phyloP scores from a whole-genome alignment of 352 stramenopile species.

The Pythium biforme region DNA sequence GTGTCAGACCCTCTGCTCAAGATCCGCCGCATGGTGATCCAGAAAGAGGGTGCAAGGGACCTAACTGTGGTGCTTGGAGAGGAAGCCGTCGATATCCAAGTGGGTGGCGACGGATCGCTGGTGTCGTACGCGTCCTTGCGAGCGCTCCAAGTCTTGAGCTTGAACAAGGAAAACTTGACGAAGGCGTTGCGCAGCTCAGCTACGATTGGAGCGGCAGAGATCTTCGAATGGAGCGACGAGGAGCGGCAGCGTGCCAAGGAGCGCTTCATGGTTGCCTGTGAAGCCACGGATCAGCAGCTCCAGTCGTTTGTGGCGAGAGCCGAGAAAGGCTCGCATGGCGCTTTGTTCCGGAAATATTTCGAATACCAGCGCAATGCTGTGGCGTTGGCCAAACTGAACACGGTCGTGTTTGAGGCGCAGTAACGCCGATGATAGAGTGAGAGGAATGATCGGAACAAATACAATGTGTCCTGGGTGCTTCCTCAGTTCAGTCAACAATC shows the following conservation, averaged over 20 bases:
- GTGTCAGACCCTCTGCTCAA: constrained; percentile 36
- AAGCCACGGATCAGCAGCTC: not conserved
- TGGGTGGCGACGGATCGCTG: constrained; percentile 30
- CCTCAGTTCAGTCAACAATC: not conserved
- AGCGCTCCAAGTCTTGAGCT: constrained; percentile 32
- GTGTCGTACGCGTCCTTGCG: constrained; percentile 29
- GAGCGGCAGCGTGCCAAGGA: constrained; percentile 10
- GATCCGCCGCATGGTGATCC: constrained; percentile 42
- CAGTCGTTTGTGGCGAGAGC: not conserved
- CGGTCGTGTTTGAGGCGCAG: constrained; percentile 15
- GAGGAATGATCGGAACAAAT: not conserved
- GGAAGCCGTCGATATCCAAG: constrained; percentile 22
- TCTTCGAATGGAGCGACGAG: constrained; percentile 19
- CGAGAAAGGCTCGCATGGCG: constrained; percentile 5
- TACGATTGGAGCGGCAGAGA: constrained; percentile 8
- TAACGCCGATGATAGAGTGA: constrained; percentile 1
- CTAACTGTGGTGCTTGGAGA: constrained; percentile 15
- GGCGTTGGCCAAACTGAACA: constrained; percentile 18
- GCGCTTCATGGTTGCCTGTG: constrained; percentile 1
- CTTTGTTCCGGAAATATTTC: constrained; percentile 28
- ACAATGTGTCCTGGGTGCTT: too few relatives aligned
- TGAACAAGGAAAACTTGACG: constrained; percentile 37
- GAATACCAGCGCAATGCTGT: constrained; percentile 22
- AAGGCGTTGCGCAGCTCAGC: constrained; percentile 28
- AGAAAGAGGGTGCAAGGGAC: constrained; percentile 36